Conservation (phyloP, 768 basidiomycete genomes). For the Phlebiopsis gigantea region DNA sequence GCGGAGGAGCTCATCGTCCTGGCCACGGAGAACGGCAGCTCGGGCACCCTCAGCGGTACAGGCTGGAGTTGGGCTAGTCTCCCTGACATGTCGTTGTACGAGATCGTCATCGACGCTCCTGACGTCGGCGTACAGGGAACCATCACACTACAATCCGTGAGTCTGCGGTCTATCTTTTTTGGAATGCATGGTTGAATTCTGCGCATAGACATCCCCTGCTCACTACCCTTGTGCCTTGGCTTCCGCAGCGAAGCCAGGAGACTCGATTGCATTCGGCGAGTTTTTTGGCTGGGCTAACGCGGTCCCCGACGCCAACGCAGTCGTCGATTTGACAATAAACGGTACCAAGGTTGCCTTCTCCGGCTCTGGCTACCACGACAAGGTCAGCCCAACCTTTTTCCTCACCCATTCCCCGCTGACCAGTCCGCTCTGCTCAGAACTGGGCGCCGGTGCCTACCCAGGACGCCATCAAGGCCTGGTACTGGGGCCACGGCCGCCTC, state of each 20-base stretch:
- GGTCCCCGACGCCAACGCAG: conserved; percentile 9
- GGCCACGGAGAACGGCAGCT: conserved; percentile 2
- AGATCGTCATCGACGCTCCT: conserved; percentile 4
- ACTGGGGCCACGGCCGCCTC: conserved; percentile 13
- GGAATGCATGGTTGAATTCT: background rate
- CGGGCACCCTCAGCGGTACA: background rate
- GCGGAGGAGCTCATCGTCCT: conserved; percentile 2
- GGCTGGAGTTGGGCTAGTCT: conserved; percentile 5
- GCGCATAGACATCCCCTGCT: conserved; percentile 3
- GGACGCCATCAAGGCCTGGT: conserved; percentile 8
- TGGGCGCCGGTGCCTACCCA: conserved; percentile 4
- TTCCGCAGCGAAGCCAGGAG: background rate
- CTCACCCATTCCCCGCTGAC: background rate
- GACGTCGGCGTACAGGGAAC: conserved; percentile 6
- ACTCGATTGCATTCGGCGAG: background rate
- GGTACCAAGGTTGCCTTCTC: conserved; percentile 10
- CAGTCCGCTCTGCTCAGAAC: conserved; percentile 1
- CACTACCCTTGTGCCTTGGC: conserved; percentile 11
- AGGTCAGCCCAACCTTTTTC: background rate
- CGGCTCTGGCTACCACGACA: conserved; percentile 13
- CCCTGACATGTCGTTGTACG: conserved; percentile 8
- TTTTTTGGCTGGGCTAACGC: conserved; percentile 11
- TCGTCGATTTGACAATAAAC: conserved; percentile 5
- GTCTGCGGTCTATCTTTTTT: background rate
- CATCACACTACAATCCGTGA: conserved; percentile 7